Conservation (phyloP, 2,329 filamentous ascomycete species). For the Arthrobotrys sinensis region DNA sequence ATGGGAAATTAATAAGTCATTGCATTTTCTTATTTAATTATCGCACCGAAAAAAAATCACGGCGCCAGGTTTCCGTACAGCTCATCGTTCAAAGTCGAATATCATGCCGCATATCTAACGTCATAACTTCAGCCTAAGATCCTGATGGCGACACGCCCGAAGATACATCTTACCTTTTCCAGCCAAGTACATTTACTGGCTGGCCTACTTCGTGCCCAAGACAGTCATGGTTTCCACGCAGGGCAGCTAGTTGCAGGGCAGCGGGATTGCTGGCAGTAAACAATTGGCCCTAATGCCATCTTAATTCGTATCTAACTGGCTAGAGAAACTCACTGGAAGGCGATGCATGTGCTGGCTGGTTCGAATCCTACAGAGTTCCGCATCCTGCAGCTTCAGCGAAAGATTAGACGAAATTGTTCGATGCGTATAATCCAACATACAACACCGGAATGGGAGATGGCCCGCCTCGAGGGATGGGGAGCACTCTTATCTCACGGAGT, state of each 20-base stretch:
- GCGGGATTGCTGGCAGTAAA: conserved; percentile 5
- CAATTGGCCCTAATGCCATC: conserved; percentile 1
- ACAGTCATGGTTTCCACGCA: conserved; percentile 8
- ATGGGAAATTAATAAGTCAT: not conserved
- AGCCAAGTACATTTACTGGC: conserved; percentile 6
- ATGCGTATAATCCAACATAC: conserved; percentile 8
- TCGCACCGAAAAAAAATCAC: not conserved
- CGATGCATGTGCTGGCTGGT: conserved; percentile 12
- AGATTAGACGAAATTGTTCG: conserved; percentile 12
- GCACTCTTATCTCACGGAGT: not conserved
- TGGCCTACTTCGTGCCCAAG: conserved; percentile 1
- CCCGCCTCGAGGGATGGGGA: not conserved
- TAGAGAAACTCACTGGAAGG: not conserved
- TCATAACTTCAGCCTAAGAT: not conserved
- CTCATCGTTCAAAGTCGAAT: conserved; percentile 24
- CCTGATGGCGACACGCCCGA: not conserved
- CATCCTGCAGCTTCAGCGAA: conserved; percentile 4
- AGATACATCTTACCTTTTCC: not conserved
- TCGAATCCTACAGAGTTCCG: conserved; percentile 7
- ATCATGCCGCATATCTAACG: conserved; percentile 22
- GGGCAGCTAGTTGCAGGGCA: conserved; percentile 13
- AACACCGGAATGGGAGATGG: not conserved
- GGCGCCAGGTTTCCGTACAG: not conserved
- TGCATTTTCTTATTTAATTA: not conserved
- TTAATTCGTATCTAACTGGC: not conserved